These are phyloP conservation scores for Talaromyces wortmannii DNA, from an alignment of 495 filamentous ascomycete species.

Conservation along the genomic window DNA sequence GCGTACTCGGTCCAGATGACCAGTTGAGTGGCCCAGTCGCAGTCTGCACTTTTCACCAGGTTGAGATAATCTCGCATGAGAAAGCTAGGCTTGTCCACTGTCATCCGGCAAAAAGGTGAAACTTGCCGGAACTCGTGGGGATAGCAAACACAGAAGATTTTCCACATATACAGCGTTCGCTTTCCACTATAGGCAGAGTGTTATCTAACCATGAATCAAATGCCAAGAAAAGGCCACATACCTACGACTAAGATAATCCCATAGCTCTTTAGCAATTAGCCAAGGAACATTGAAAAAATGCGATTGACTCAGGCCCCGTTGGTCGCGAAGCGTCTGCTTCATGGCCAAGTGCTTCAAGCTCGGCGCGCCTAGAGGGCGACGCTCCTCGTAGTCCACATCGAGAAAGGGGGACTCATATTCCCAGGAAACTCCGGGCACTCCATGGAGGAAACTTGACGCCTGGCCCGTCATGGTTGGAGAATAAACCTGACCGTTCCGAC, in stretches of 20 bases:
- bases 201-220: neutral
- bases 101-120: conserved; percentile 13
- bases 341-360: conserved; percentile 27
- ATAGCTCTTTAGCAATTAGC: conserved; percentile 28
- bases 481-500: neutral
- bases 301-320: conserved; percentile 17
- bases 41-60: conserved; percentile 17
- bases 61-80: conserved; percentile 25
- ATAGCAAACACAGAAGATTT: conserved; percentile 19
- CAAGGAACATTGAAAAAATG: conserved; percentile 28
- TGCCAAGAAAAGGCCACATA: conserved; percentile 1
- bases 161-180: conserved; percentile 35
- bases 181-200: conserved; percentile 20
- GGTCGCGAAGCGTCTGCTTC: conserved; percentile 20
- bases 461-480: neutral
- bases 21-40: conserved; percentile 24
- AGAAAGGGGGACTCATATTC: conserved; percentile 30
- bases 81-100: conserved; percentile 13
- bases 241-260: conserved; percentile 28
- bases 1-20: conserved; percentile 19
- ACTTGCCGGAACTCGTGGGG: conserved; percentile 23
- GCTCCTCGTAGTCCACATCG: conserved; percentile 14
- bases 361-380: conserved; percentile 16
- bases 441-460: conserved; percentile 4
- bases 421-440: conserved; percentile 25